Evolutionary conservation across 2,329 filamentous ascomycete genomes (phyloP), one percentile per base, ranked within the genome.

Genomic region (Aspergillus aculeatus): DNA sequence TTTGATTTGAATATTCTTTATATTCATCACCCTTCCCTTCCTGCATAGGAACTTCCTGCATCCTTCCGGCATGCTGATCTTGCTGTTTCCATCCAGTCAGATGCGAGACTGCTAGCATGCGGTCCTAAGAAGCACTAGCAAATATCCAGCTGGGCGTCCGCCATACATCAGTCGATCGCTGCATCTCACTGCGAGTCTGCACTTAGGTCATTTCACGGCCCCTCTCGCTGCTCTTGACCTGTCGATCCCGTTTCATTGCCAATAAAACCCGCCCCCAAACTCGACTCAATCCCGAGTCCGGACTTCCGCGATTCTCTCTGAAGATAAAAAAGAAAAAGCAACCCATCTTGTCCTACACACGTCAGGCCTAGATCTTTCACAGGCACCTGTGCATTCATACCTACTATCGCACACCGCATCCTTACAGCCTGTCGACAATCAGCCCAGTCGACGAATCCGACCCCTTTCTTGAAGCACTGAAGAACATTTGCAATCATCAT

Each of bases 21-120:
- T 32, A 23, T 47, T 54, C 38, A 29, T 50, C 58, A 58, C 59
- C 56, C 54, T 41, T 32, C 44, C 44, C 50, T 58, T 56, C 48
- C 38, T 38, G 19, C 31, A 48, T 56, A 50, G 51, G 53, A 47
- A 56, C 49, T 44, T 52, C 47, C 52, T 44, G 38, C 29, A 16
- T 47, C 47, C 49, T 49, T 57, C 55, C 50, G 55, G 50, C 54
- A 57, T 64, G 49, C 57, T 61, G 16, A 44, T 59, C 47, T 57
- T 61, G 49, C 50, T 55, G 26, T 29, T 58, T 47, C 61, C 60
- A 50, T 62, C 66, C 66, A 68, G 50, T 68, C 59, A 68, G 52
- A 66, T 60, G 47, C 58, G n/a, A 55, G 57, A 47, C 35, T 64
- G 52, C 51, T 53, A 56, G 62, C 66, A 68, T 68, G 66, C 66